phyloP scores from a whole-genome alignment of 176 grass and related monocot species.

The Carex parvula region DNA sequence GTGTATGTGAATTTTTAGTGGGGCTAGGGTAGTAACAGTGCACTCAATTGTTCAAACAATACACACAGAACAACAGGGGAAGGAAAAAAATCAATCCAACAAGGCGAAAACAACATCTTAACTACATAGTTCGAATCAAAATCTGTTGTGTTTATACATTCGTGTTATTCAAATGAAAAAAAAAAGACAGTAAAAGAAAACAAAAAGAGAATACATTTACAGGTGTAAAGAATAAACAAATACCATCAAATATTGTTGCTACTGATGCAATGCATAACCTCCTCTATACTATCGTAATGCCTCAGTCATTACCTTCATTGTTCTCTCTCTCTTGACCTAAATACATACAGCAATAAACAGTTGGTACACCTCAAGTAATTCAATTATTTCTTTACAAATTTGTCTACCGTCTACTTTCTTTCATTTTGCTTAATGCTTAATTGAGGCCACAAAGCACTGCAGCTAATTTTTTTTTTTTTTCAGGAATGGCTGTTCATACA shows the following conservation, averaged over 20 bases:
- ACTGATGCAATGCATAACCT: conserved; percentile 15
- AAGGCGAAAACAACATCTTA: not conserved
- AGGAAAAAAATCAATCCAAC: not conserved
- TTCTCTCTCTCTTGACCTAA: conserved; percentile 5
- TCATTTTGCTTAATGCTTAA: not conserved
- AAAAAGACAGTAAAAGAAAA: not conserved
- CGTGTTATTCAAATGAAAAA: not conserved
- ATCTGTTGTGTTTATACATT: not conserved
- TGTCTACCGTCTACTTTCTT: not conserved
- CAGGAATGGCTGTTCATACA: not conserved
- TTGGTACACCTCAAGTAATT: conserved; percentile 10
- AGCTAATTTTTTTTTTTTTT: not conserved
- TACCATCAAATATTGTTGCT: conserved; percentile 21
- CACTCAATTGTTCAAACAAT: not conserved
- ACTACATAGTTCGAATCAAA: not conserved
- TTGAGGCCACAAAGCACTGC: not conserved
- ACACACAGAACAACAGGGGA: not conserved
- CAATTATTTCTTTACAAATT: not conserved
- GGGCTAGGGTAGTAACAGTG: not conserved
- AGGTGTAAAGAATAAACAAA: conserved; percentile 27
- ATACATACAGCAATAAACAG: conserved; percentile 13
- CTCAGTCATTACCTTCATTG: not conserved
- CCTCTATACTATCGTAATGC: conserved; percentile 16
- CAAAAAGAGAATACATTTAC: conserved; percentile 20
- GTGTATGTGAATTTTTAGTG: not conserved